These are phyloP conservation scores for Wickerhamomyces xylosicus DNA, from an alignment of 805 yeast species.

Conservation along the genomic window DNA sequence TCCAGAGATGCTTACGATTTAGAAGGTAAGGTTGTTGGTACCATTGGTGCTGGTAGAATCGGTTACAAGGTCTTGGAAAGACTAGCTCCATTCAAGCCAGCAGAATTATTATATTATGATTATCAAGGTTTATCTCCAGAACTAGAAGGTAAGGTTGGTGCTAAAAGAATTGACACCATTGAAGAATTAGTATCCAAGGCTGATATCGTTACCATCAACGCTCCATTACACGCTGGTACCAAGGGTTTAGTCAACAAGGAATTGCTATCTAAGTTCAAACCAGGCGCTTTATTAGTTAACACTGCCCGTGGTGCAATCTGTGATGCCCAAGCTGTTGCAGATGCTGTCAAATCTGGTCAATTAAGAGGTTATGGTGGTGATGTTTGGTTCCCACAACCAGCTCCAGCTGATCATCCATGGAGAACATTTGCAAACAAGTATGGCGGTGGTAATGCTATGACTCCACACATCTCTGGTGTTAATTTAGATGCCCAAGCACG, in stretches of 20 bases:
- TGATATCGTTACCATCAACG: slow-evolving; percentile 68
- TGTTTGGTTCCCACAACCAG: slow-evolving; percentile 82
- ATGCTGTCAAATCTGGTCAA: slow-evolving; percentile 58
- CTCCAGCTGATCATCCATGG: slow-evolving; percentile 74
- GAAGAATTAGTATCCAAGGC: slow-evolving; percentile 59
- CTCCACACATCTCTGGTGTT: slow-evolving; percentile 75
- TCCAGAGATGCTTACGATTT: slow-evolving; percentile 68
- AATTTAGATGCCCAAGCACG: slow-evolving; percentile 72
- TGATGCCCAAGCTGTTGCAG: slow-evolving; percentile 65
- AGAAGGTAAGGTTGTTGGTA: slow-evolving; percentile 69
- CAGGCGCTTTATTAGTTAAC: slow-evolving; percentile 65
- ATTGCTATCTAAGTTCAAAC: slow-evolving; percentile 56
- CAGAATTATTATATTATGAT: slow-evolving; percentile 64
- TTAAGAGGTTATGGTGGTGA: slow-evolving; percentile 78
- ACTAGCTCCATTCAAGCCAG: slow-evolving; percentile 62
- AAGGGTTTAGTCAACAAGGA: slow-evolving; percentile 59
- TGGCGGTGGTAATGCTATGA: slow-evolving; percentile 78
- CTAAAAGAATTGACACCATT: slow-evolving; percentile 46
- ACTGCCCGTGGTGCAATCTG: slow-evolving; percentile 80
- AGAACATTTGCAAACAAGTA: slow-evolving; percentile 52
- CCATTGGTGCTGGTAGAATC: slow-evolving; percentile 77
- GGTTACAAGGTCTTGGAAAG: slow-evolving; percentile 71
- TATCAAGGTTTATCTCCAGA: slow-evolving; percentile 57
- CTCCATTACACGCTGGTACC: slow-evolving; percentile 67
- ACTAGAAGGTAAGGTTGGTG: slow-evolving; percentile 47